Conservation (phyloP, 805 yeast genomes). For the Zygosaccharomyces siamensis region DNA sequence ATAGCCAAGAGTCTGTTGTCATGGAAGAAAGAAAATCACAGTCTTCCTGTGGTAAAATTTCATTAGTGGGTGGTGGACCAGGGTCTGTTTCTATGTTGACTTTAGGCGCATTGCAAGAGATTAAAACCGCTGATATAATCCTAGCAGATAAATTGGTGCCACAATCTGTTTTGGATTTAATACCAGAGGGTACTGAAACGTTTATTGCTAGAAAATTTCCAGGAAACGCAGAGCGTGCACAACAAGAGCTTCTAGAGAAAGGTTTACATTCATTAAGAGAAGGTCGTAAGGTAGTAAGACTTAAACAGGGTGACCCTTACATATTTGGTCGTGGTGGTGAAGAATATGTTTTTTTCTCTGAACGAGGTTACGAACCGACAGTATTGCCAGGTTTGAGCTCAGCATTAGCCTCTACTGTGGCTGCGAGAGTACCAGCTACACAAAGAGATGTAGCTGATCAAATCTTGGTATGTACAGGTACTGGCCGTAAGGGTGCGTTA, state of each 20-base stretch:
- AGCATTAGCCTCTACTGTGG: constrained; percentile 81
- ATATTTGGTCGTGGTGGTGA: constrained; percentile 97
- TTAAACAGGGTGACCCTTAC: constrained; percentile 96
- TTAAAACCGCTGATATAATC: constrained; percentile 74
- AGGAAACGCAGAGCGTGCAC: constrained; percentile 94
- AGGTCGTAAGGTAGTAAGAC: constrained; percentile 77
- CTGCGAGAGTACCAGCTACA: constrained; percentile 82
- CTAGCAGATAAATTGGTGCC: constrained; percentile 93
- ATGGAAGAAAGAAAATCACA: background rate
- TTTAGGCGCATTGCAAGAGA: constrained; percentile 76
- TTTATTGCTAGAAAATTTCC: constrained; percentile 93
- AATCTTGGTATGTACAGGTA: constrained; percentile 88
- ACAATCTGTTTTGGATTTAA: constrained; percentile 71
- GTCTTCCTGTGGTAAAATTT: constrained; percentile 48
- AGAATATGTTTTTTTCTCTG: constrained; percentile 65
- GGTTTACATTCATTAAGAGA: constrained; percentile 60
- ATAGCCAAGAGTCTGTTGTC: background rate
- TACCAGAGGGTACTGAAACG: constrained; percentile 69
- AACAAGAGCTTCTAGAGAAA: constrained; percentile 68
- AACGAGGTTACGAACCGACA: constrained; percentile 62
- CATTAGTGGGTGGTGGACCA: constrained; percentile 93
- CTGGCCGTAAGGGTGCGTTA: constrained; percentile 80
- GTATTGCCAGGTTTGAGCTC: constrained; percentile 89
- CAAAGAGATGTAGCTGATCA: constrained; percentile 91
- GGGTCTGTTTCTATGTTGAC: constrained; percentile 82